Evolutionary conservation across 208 protist species (phyloP), one percentile per base, ranked within the genome.

Genomic region (Leishmania mexicana): DNA sequence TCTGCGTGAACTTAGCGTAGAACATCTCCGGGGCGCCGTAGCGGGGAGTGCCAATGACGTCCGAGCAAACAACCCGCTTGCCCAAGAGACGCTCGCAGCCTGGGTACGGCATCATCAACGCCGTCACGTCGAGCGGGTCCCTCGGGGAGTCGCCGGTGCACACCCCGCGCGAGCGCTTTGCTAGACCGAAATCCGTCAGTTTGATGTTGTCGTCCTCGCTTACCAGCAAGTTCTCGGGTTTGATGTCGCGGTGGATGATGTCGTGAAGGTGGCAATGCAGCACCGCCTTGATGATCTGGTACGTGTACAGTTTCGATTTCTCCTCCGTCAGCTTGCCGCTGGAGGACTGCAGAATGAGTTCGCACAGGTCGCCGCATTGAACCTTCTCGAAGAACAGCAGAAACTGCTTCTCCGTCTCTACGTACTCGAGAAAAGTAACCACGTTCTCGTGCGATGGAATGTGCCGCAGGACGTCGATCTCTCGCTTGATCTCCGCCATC

Each of bases 1-100:
- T 96, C 75, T 96, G 92, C 53, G 94, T 96, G 84, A 98, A 97
- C 82, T 98, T 97, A 57, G 94, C 95, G 85, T 96, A 96, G 80
- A 97, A 97, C 93, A 98, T 97, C 83, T 98, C 94, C 7, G 95
- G 95, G 11, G 95, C 91, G 49, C 93, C 95, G 82, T 98, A 98
- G 73, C 95, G 95, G 13, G 93, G 95, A 6, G 95, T 98, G 64
- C 95, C 95, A 73, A 98, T 96, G 35, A 97, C 92, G 45, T 97
- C 95, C 17, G 94, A 95, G 86, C 95, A 97, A 72, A 95, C 88
- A 73, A 97, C 90, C 21, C 89, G 86, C 79, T 96, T 96, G 24
- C 92, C 93, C 58, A 96, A 84, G 68, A 97, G 88, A 15, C 92
- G 86, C 86, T 97, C 94, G 74, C 91, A 93, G 17, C 93, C 93